A percentile compares a stretch with the other conserved stretches of the same genome.
Evolutionary conservation across 2,329 filamentous ascomycete species (phyloP).

Genomic region (Tolypocladium nubicola): DNA sequence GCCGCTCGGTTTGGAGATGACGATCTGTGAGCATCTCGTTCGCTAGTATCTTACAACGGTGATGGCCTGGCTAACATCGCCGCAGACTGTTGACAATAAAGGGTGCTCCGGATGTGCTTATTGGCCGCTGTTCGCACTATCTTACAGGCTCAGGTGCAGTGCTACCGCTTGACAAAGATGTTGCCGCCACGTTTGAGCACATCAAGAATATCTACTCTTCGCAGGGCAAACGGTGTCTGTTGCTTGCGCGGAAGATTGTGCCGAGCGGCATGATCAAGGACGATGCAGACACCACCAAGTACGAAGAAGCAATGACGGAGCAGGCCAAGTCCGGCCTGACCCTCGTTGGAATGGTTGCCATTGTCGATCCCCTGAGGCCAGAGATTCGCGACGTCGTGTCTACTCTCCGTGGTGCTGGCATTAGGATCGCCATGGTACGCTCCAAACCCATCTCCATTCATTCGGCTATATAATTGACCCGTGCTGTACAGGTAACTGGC

Average conservation of each 20-base stretch:
- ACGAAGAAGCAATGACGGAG: constrained; percentile 45
- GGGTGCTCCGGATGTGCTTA: constrained; percentile 64
- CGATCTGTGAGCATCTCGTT: constrained; percentile 24
- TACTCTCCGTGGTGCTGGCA: constrained; percentile 58
- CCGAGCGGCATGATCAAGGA: constrained; percentile 25
- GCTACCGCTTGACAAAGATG: constrained; percentile 34
- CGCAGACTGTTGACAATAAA: constrained; percentile 59
- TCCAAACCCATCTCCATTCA: neutral
- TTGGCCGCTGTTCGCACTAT: constrained; percentile 50
- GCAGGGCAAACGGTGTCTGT: constrained; percentile 56
- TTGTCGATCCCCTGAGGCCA: constrained; percentile 67
- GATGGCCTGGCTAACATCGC: neutral
- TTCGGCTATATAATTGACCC: neutral
- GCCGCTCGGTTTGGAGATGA: constrained; percentile 21
- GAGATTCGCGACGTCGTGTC: constrained; percentile 59
- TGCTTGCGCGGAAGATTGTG: constrained; percentile 52
- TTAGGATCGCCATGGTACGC: constrained; percentile 65
- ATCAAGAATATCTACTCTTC: constrained; percentile 60
- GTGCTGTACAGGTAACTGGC: constrained; percentile 47
- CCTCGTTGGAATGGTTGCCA: constrained; percentile 64
- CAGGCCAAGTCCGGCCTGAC: constrained; percentile 47
- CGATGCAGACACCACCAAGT: constrained; percentile 29
- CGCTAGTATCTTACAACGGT: neutral
- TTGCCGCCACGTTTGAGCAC: constrained; percentile 36
- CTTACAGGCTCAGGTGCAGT: constrained; percentile 44